Evolutionary conservation across 257 asterid species (phyloP).

Genomic region (Rehmannia glutinosa): DNA sequence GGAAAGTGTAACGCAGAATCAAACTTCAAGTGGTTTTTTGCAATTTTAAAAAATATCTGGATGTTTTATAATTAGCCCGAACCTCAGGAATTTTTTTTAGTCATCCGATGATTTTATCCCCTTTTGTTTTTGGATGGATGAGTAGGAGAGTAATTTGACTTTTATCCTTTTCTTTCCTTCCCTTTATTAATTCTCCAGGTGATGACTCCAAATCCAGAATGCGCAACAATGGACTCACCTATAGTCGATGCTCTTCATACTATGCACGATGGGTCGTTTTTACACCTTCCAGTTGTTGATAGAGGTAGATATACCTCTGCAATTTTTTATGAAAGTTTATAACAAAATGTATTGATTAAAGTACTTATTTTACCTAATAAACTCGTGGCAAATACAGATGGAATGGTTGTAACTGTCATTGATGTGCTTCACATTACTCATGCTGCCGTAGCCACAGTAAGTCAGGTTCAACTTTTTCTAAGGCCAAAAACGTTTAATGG

Average conservation of each 20-base stretch:
- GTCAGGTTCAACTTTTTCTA: slow-evolving; percentile 23
- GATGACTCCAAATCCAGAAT: slow-evolving; percentile 95
- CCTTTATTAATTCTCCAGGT: slow-evolving; percentile 40
- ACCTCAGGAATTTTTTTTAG: too few species aligned
- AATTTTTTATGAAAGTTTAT: neutral
- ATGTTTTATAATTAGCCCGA: too few species aligned
- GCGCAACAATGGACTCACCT: slow-evolving; percentile 79
- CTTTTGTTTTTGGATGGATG: neutral
- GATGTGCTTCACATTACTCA: slow-evolving; percentile 94
- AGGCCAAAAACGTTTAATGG: neutral
- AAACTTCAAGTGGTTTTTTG: too few species aligned
- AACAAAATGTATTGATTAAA: neutral
- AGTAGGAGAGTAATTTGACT: neutral
- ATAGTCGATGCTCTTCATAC: slow-evolving; percentile 95
- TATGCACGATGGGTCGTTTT: slow-evolving; percentile 89
- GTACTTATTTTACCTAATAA: neutral
- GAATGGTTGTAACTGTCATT: slow-evolving; percentile 69
- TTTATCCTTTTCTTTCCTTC: neutral
- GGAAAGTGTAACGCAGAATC: too few species aligned
- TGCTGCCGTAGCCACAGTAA: slow-evolving; percentile 90
- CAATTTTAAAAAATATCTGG: too few species aligned
- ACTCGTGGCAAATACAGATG: slow-evolving; percentile 46
- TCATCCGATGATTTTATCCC: too few species aligned
- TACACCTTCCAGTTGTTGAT: slow-evolving; percentile 92
- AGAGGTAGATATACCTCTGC: slow-evolving; percentile 46